phyloP scores from a whole-genome alignment of 768 basidiomycete species.

The Pleurotus eryngii region DNA sequence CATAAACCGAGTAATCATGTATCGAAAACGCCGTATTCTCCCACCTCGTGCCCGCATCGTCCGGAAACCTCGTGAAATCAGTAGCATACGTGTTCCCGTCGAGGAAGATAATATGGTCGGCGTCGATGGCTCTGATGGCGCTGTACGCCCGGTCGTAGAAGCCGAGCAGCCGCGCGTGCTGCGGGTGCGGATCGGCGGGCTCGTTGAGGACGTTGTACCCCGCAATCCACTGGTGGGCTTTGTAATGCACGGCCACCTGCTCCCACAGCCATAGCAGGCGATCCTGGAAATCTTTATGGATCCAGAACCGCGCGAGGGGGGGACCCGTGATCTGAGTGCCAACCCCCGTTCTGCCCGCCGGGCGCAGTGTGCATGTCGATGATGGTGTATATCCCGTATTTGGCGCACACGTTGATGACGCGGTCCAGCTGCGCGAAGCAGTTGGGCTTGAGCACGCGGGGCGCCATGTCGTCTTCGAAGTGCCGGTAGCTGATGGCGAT shows the following conservation, averaged over 20 bases:
- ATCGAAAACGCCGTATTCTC: slow-evolving; percentile 74
- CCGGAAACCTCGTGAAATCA: slow-evolving; percentile 67
- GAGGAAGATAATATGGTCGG: slow-evolving; percentile 71
- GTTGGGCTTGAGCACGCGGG: slow-evolving; percentile 66
- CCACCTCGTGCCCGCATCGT: slow-evolving; percentile 59
- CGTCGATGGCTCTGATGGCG: slow-evolving; percentile 70
- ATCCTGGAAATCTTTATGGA: slow-evolving; percentile 84
- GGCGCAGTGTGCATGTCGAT: slow-evolving; percentile 79
- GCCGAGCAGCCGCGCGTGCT: slow-evolving; percentile 56
- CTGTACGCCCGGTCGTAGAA: slow-evolving; percentile 70
- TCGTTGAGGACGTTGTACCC: slow-evolving; percentile 89
- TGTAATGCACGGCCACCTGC: slow-evolving; percentile 73
- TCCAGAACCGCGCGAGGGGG: slow-evolving; percentile 78
- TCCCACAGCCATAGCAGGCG: slow-evolving; percentile 76
- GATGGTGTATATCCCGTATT: slow-evolving; percentile 76
- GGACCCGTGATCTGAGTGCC: slow-evolving; percentile 74
- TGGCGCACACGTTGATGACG: slow-evolving; percentile 72
- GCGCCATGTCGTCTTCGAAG: slow-evolving; percentile 79
- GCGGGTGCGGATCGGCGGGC: slow-evolving; percentile 54
- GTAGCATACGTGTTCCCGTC: slow-evolving; percentile 85
- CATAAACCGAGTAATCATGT: slow-evolving; percentile 75
- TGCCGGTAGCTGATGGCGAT: slow-evolving; percentile 73
- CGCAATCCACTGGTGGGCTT: slow-evolving; percentile 76
- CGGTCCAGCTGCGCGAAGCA: slow-evolving; percentile 84
- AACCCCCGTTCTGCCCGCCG: slow-evolving; percentile 74